Conservation (phyloP, 2,329 filamentous ascomycete genomes). For the Aspergillus sp. region DNA sequence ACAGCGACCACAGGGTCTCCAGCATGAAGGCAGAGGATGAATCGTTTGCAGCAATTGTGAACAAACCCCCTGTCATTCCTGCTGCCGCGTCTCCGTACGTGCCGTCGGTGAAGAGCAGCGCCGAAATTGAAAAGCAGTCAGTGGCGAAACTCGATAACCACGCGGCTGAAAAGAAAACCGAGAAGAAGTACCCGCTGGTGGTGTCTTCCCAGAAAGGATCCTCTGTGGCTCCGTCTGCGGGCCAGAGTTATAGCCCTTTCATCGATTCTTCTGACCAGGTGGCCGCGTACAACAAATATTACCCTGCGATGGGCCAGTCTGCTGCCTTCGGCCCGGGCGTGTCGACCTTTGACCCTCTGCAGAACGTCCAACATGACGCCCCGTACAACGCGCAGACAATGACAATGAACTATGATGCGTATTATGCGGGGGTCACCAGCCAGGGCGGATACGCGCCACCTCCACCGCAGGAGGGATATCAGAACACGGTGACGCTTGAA, state of each 20-base stretch:
- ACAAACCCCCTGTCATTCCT: constrained; percentile 3
- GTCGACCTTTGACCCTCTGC: not conserved
- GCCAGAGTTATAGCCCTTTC: constrained; percentile 5
- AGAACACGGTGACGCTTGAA: constrained; percentile 20
- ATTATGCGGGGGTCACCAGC: constrained; percentile 14
- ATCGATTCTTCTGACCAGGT: constrained; percentile 12
- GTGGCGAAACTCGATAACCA: not conserved
- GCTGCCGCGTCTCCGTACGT: not conserved
- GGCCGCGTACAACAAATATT: not conserved
- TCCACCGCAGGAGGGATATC: constrained; percentile 21
- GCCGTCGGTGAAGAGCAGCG: constrained; percentile 6
- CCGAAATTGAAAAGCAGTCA: not conserved
- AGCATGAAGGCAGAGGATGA: constrained; percentile 13
- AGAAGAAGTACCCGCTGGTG: not conserved
- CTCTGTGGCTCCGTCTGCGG: too few species aligned
- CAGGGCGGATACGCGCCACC: constrained; percentile 23
- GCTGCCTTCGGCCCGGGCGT: too few species aligned
- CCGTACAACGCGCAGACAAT: not conserved
- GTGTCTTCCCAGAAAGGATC: too few species aligned
- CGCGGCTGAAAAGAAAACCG: not conserved
- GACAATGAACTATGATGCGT: not conserved
- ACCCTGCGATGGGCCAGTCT: too few species aligned
- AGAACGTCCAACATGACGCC: not conserved
- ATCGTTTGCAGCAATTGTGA: not conserved
- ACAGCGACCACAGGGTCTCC: constrained; percentile 4